A percentile compares a stretch with the other conserved stretches of the same genome.
phyloP scores from a whole-genome alignment of 2,329 filamentous ascomycete genomes.

The Trichoderma sp. region DNA sequence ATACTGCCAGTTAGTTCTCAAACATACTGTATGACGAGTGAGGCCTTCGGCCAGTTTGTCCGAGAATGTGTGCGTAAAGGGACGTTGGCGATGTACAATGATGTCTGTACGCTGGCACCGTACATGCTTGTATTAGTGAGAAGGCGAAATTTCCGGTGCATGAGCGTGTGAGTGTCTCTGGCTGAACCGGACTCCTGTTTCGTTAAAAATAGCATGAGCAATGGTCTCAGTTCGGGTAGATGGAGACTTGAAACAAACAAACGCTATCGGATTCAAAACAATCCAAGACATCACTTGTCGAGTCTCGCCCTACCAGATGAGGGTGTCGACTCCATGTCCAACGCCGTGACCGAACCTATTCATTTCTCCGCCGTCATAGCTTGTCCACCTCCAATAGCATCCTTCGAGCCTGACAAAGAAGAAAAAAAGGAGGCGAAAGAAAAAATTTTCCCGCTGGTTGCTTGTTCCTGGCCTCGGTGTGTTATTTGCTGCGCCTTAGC shows the following conservation, averaged over 20 bases:
- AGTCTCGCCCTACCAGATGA: background rate
- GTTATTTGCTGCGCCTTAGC: conserved; percentile 11
- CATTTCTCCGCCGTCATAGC: background rate
- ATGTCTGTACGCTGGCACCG: background rate
- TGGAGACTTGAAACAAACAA: background rate
- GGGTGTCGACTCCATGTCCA: background rate
- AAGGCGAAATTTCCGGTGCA: background rate
- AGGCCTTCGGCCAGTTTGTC: background rate
- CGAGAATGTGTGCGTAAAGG: background rate
- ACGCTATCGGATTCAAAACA: background rate
- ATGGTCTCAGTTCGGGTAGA: background rate
- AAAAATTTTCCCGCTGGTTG: background rate
- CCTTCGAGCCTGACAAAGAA: conserved; percentile 1
- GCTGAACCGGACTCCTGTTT: background rate
- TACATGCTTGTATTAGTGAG: background rate
- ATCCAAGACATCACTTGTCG: background rate
- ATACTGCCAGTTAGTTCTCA: background rate
- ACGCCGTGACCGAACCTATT: background rate
- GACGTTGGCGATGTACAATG: background rate
- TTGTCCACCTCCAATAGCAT: conserved; percentile 1
- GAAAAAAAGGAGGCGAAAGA: conserved; percentile 17
- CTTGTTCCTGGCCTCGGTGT: conserved; percentile 5
- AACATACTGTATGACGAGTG: background rate
- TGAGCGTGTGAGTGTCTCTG: background rate
- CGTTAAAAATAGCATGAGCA: background rate